Conservation (phyloP, 2,329 filamentous ascomycete species). For the Xylariomycetidae sp. region DNA sequence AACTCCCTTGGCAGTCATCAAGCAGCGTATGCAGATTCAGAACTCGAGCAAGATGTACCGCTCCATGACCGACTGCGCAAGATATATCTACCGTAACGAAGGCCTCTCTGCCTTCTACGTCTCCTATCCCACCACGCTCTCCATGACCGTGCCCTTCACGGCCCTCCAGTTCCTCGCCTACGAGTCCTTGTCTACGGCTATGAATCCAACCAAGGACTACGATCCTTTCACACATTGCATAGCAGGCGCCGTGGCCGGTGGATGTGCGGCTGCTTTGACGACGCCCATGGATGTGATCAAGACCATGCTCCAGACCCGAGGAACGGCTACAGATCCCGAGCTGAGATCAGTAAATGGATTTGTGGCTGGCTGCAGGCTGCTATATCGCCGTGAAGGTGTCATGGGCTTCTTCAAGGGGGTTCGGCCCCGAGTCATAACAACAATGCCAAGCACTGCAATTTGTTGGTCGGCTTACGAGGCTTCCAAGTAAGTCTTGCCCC, state of each 20-base stretch:
- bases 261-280: constrained; percentile 87
- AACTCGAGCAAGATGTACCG: constrained; percentile 84
- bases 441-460: constrained; percentile 98
- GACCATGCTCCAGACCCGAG: constrained; percentile 91
- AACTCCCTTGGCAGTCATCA: constrained; percentile 92
- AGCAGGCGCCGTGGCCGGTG: constrained; percentile 87
- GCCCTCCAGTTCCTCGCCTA: constrained; percentile 97
- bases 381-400: constrained; percentile 79
- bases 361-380: constrained; percentile 70
- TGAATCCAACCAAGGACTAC: constrained; percentile 83
- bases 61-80: constrained; percentile 81
- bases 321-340: constrained; percentile 74
- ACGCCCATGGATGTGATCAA: constrained; percentile 98
- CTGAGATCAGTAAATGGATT: constrained; percentile 82
- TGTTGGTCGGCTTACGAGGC: constrained; percentile 83
- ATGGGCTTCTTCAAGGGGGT: constrained; percentile 91
- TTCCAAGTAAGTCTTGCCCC: constrained; percentile 61
- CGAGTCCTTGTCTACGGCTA: constrained; percentile 88
- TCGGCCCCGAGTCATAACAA: constrained; percentile 85
- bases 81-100: constrained; percentile 80
- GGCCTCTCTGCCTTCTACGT: constrained; percentile 93
- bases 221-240: constrained; percentile 92
- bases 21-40: constrained; percentile 98
- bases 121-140: constrained; percentile 94
- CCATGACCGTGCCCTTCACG: constrained; percentile 98